phyloP scores from a whole-genome alignment of 164 flowering plant genomes.

The Euptelea pleiosperma region DNA sequence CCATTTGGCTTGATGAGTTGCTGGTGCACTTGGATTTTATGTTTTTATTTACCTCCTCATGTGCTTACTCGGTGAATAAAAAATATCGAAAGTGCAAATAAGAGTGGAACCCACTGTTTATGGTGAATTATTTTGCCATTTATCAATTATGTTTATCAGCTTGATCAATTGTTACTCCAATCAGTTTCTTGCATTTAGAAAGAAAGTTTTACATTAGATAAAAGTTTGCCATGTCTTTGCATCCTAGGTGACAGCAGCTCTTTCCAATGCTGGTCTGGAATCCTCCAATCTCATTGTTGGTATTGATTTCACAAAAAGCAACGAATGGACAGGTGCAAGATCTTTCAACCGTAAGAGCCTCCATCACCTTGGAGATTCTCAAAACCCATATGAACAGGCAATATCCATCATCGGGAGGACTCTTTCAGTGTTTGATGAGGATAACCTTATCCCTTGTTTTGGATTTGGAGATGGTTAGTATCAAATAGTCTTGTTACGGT shows the following conservation, averaged over 20 bases:
- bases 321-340: slow-evolving; percentile 63
- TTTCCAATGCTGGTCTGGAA: slow-evolving; percentile 53
- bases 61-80: not conserved
- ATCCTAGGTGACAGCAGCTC: slow-evolving; percentile 48
- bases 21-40: not conserved
- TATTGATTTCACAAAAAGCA: slow-evolving; percentile 69
- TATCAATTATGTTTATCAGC: no score
- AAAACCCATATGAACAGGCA: slow-evolving; percentile 70
- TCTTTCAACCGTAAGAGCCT: slow-evolving; percentile 49
- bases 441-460: slow-evolving; percentile 67
- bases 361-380: slow-evolving; percentile 49
- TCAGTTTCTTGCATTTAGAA: no score
- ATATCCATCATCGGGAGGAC: slow-evolving; percentile 72
- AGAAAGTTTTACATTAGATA: not conserved
- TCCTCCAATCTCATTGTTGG: slow-evolving; percentile 67
- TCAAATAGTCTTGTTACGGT: not conserved
- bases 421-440: slow-evolving; percentile 62
- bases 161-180: no score
- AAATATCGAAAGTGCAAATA: no score
- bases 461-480: slow-evolving; percentile 66
- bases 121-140: no score
- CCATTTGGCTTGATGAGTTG: no score
- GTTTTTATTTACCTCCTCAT: not conserved
- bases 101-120: no score
- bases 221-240: not conserved